A percentile compares a stretch with the other conserved stretches of the same genome.
phyloP scores from a whole-genome alignment of 768 basidiomycete species.

The Cystofilobasidium capitatum region DNA sequence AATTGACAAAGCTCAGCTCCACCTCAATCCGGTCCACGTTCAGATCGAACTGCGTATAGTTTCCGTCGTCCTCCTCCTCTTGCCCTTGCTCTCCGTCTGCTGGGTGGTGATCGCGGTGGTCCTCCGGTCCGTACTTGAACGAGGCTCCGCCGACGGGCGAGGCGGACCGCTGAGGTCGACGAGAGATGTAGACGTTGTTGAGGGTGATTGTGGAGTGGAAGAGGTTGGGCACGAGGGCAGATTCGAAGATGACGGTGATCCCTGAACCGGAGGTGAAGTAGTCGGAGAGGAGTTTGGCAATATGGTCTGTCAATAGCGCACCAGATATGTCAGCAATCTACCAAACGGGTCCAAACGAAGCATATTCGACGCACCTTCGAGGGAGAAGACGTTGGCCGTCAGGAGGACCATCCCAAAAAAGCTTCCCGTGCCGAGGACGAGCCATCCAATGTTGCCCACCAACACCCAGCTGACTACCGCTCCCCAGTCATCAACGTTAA shows the following conservation, averaged over 20 bases:
- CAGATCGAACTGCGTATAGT: slow-evolving; percentile 85
- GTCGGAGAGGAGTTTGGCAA: slow-evolving; percentile 79
- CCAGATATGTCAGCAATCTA: neutral
- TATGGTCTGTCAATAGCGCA: slow-evolving; percentile 49
- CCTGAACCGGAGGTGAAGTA: slow-evolving; percentile 90
- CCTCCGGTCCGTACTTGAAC: slow-evolving; percentile 53
- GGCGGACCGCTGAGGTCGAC: slow-evolving; percentile 48
- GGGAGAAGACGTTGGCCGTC: slow-evolving; percentile 70
- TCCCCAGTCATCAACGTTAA: slow-evolving; percentile 92
- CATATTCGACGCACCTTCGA: slow-evolving; percentile 54
- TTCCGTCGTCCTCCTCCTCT: slow-evolving; percentile 37
- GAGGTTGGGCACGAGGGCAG: slow-evolving; percentile 96
- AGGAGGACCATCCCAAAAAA: slow-evolving; percentile 92
- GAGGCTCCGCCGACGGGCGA: slow-evolving; percentile 26
- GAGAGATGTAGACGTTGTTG: slow-evolving; percentile 90
- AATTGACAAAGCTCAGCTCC: slow-evolving; percentile 75
- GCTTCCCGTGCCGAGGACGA: slow-evolving; percentile 91
- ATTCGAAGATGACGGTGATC: slow-evolving; percentile 89
- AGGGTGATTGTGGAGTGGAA: slow-evolving; percentile 90
- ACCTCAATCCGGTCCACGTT: slow-evolving; percentile 93
- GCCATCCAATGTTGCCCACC: slow-evolving; percentile 92
- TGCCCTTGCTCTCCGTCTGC: slow-evolving; percentile 19
- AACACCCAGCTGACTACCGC: slow-evolving; percentile 94
- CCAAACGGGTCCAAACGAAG: neutral
- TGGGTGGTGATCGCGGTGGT: slow-evolving; percentile 49